phyloP scores from a whole-genome alignment of 345 rosid genomes.

The Microthlaspi erraticum region DNA sequence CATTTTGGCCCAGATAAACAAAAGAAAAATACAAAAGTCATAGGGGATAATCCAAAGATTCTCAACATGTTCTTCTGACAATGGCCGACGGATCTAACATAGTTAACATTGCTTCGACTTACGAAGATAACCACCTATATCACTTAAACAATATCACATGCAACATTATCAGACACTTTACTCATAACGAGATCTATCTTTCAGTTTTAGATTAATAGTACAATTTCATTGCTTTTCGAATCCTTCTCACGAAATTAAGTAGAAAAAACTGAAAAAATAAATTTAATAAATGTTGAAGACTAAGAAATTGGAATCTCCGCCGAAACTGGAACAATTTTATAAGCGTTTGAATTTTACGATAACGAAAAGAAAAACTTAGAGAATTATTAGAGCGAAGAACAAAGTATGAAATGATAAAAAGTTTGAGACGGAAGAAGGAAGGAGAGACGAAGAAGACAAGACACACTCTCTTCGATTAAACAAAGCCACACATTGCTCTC shows the following conservation, averaged over 20 bases:
- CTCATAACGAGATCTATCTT: too few species aligned
- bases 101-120: too few species aligned
- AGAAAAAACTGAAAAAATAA: background rate
- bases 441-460: slow-evolving; percentile 28
- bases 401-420: slow-evolving; percentile 31
- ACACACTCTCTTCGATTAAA: slow-evolving; percentile 26
- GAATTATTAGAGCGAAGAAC: slow-evolving; percentile 31
- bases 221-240: too few species aligned
- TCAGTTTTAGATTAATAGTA: too few species aligned
- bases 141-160: too few species aligned
- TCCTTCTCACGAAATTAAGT: background rate
- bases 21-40: too few species aligned
- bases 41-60: background rate
- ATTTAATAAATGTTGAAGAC: slow-evolving; percentile 16
- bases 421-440: slow-evolving; percentile 28
- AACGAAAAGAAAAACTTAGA: slow-evolving; percentile 9
- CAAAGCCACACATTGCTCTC: slow-evolving; percentile 28
- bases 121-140: too few species aligned
- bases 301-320: slow-evolving; percentile 24
- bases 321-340: slow-evolving; percentile 7
- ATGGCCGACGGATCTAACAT: slow-evolving; percentile 32
- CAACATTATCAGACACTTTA: too few species aligned
- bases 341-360: slow-evolving; percentile 19
- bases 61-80: background rate
- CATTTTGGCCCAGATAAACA: background rate